Base-by-base conservation (phyloP, 176 grass and related monocot genomes). In the Carex pumila region DNA sequence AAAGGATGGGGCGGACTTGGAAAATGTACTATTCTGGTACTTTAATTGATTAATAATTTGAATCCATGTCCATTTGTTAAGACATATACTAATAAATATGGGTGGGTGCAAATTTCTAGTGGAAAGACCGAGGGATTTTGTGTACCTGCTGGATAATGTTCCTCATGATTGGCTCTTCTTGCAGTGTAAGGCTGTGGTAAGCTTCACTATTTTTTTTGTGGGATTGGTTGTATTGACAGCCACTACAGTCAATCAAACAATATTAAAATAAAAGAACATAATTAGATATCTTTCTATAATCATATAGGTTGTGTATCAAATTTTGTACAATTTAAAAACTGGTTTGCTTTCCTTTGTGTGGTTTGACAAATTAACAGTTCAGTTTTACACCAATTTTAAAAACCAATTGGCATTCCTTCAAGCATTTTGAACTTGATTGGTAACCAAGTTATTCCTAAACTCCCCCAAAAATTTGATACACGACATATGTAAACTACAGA, bases 101-200 rank as follows among this genome's bases (percentile, higher is more conserved):
- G 53, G 37, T 56, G 21, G 53, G 47, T 73, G 25, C 85, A 65
- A 71, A 66, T 81, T 89, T 61, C 45, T 85, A 95, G 93, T 95
- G 91, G 81, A 84, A 84, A 85, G 93, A 85, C 88, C 93, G 41
- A 95, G 90, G 84, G 96, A 95, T 77, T 88, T 73, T 79, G 88
- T 98, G 19, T 95, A 98, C 88, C 76, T 98, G 64, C 92, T 98
- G 63, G 96, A 98, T 86, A 95, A 98, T 81, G 88, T 92, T 89
- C 93, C 96, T 83, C 96, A 98, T 78, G 96, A 98, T 74, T 93
- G 96, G 96, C 93, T 98, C 61, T 98, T 98, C 69, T 88, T 98
- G 83, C 96, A 95, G 47, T 93, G 96, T 30, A 93, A 98, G 87
- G 93, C 93, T 69, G 91, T 95, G 91, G 96, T 95, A 90, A 87